phyloP scores from a whole-genome alignment of 768 basidiomycete species.

The Suillus americanus region DNA sequence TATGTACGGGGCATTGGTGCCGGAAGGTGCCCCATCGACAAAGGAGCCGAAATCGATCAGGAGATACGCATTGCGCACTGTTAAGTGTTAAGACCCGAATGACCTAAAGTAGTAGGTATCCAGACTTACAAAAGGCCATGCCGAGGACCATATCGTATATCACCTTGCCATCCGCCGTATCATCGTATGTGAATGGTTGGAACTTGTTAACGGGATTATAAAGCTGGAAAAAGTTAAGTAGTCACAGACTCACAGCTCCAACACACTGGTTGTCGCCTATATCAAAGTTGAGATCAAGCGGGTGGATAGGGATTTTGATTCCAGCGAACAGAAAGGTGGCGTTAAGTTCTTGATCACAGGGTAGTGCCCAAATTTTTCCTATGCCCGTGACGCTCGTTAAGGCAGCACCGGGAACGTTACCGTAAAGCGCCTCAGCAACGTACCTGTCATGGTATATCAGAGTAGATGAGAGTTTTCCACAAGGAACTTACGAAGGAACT shows the following conservation, averaged over 20 bases:
- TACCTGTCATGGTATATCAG: slow-evolving; percentile 31
- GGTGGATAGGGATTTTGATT: slow-evolving; percentile 58
- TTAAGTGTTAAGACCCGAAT: background rate
- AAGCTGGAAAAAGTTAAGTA: background rate
- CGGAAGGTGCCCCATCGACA: slow-evolving; percentile 40
- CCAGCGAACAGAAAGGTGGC: slow-evolving; percentile 65
- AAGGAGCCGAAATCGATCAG: slow-evolving; percentile 67
- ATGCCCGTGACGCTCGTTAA: slow-evolving; percentile 38
- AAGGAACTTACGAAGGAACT: slow-evolving; percentile 44
- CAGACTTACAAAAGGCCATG: slow-evolving; percentile 64
- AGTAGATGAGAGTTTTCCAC: slow-evolving; percentile 7
- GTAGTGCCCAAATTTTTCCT: slow-evolving; percentile 57
- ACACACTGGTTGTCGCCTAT: slow-evolving; percentile 30
- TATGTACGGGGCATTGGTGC: slow-evolving; percentile 50
- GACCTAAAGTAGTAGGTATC: slow-evolving; percentile 3
- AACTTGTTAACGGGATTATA: slow-evolving; percentile 42
- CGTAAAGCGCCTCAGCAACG: slow-evolving; percentile 63
- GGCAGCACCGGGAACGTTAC: slow-evolving; percentile 51
- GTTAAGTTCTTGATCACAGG: slow-evolving; percentile 64
- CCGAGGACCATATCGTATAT: slow-evolving; percentile 67
- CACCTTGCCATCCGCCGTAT: slow-evolving; percentile 20
- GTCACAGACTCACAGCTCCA: slow-evolving; percentile 41
- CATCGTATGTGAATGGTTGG: slow-evolving; percentile 61
- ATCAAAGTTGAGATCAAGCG: slow-evolving; percentile 53
- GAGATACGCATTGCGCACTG: slow-evolving; percentile 67